These are phyloP conservation scores for Digitaria exilis DNA, from an alignment of 202 grass and related monocot genomes.

Conservation along the genomic window DNA sequence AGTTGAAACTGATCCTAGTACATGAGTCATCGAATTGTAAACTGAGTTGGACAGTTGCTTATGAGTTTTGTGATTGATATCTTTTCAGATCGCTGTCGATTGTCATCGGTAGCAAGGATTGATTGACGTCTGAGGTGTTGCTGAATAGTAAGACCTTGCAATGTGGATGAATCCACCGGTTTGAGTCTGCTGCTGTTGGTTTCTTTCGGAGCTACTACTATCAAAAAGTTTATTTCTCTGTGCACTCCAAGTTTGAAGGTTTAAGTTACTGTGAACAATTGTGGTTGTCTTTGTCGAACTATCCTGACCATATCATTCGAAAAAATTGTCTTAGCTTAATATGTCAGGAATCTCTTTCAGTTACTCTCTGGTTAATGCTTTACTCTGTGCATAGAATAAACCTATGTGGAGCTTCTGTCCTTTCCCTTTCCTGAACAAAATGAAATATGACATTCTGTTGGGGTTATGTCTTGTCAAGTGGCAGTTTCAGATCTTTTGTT, in stretches of 20 bases:
- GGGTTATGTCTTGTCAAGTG: too few relatives aligned
- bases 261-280: background rate
- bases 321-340: background rate
- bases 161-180: background rate
- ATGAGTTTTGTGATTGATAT: background rate
- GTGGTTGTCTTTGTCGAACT: background rate
- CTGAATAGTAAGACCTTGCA: background rate
- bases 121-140: background rate
- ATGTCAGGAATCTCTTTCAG: too few relatives aligned
- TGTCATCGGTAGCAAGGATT: background rate
- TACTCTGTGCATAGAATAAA: too few relatives aligned
- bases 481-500: too few relatives aligned
- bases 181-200: background rate
- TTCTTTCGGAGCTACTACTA: background rate
- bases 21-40: background rate
- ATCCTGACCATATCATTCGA: background rate
- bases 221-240: background rate
- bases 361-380: too few relatives aligned
- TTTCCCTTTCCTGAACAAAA: too few relatives aligned
- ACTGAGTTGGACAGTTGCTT: background rate
- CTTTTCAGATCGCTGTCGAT: background rate
- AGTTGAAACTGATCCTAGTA: background rate
- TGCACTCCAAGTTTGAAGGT: background rate
- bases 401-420: too few relatives aligned
- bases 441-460: too few relatives aligned